Evolutionary conservation across 2,329 filamentous ascomycete genomes (phyloP), one percentile per base, ranked within the genome.

Genomic region (Alternaria rosae): DNA sequence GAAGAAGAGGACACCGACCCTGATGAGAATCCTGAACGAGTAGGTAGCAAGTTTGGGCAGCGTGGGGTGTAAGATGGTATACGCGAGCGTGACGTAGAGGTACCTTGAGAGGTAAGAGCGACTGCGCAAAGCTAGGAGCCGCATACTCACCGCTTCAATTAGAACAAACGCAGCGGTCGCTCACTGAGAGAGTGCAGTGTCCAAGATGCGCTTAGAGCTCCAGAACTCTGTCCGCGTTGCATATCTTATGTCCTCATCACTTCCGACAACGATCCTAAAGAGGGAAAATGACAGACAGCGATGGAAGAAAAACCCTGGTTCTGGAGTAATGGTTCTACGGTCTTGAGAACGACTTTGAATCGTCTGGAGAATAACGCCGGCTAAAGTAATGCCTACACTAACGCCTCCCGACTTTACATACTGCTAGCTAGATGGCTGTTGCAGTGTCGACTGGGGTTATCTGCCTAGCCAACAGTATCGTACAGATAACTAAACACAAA

Each of bases 401-500:
- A 62, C 50, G 44, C 50, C 55, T 42, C 43, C 32, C n/a, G 28
- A 53, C 55, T 30, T 43, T 50, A 13, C 32, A 35, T 63, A 59
- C 56, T 62, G 54, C 47, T 51, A 54, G 53, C 54, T 30, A 41
- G 28, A 28, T 48, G 47, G 48, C 54, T 57, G 28, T 26, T 30
- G 44, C 44, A 53, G 55, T 57, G 54, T 54, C 54, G 54, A 42
- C 58, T 43, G 30, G 28, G 57, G 57, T n/a, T n/a, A 38, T 38
- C 35, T 38, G n/a, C 35, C 35, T 38, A 38, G 35, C 35, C n/a
- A 38, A 38, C 15, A n/a, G 42, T 69, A 68, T 70, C 61, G 53
- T 72, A 72, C 68, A 70, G 52, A 47, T 41, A 55, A 52, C 21
- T 47, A 61, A 59, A 35, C 42, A 58, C 38, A 61, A 43, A 35